Evolutionary conservation across 2,329 filamentous ascomycete species (phyloP), one percentile per base, ranked within the genome.

Genomic region (Remersonia thermophila): DNA sequence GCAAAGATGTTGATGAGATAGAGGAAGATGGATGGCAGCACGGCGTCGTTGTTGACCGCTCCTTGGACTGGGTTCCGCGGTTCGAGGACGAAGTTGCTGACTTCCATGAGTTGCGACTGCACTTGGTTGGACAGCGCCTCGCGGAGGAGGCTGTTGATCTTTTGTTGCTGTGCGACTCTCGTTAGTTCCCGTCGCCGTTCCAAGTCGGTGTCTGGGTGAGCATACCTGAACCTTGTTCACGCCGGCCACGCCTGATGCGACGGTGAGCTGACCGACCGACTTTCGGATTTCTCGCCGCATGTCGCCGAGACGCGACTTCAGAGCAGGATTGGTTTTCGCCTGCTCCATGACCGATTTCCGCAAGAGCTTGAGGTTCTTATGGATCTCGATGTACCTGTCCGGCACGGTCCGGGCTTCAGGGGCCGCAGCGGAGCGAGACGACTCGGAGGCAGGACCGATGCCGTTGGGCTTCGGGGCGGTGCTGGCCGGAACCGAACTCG

Each of bases 1-100:
- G 76, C 61, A 41, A 87, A 73, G 30, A 77, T 70, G 46, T 82
- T 83, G 39, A 87, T 64, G 3, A 82, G 66, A 52, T 83, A 89
- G n/a, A 87, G 55, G 38, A 80, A 69, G 6, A 80, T 54, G 0
- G 68, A 70, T 0, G 78, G 71, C 6, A 74, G 60, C 26, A 65
- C 55, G 32, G 50, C 43, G 11, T 63, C 64, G 44, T 69, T 69
- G 41, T 60, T 50, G 11, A 45, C n/a, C 11, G 59, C 61, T 10
- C 59, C 62, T 23, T 62, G 51, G 3, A 58, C 54, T 0, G 63
- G 60, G 9, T 55, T 51, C 38, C 59, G 58, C 15, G 57, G 54
- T 18, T 59, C 54, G 11, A 61, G 57, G 34, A 75, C 51, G 47
- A 70, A 74, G 29, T 63, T 55, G 33, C 63, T 65, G 1, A 73